Conservation (phyloP, 169 alveolate genomes). For the Eimeria maxima region DNA sequence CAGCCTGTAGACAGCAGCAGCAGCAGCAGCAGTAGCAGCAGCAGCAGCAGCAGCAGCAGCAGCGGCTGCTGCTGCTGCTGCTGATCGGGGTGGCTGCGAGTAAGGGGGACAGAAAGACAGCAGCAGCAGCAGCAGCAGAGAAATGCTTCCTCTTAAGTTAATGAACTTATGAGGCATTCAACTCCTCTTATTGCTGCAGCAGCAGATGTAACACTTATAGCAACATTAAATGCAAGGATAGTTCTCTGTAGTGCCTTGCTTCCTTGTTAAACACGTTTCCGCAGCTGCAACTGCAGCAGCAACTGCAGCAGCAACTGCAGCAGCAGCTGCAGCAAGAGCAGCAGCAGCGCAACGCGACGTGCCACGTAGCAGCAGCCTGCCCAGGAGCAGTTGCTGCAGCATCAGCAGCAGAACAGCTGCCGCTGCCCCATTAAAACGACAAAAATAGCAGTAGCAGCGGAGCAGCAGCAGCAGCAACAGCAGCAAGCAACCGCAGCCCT, state of each 20-base stretch:
- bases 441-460: slow-evolving; percentile 12
- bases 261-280: background rate
- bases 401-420: background rate
- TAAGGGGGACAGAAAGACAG: background rate
- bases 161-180: background rate
- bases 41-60: slow-evolving; percentile 37
- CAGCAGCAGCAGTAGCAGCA: slow-evolving; percentile 8
- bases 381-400: background rate
- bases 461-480: slow-evolving; percentile 8
- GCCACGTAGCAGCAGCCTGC: background rate
- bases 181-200: background rate
- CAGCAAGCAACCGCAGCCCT: no score
- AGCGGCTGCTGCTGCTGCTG: background rate
- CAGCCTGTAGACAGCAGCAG: background rate
- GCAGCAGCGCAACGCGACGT: background rate
- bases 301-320: slow-evolving; percentile 31
- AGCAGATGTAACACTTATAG: background rate
- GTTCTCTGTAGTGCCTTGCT: background rate
- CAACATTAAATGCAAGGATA: background rate
- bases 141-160: background rate
- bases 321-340: background rate
- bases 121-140: slow-evolving; percentile 33
- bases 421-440: background rate
- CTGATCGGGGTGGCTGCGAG: background rate
- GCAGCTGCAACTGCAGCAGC: background rate